These are phyloP conservation scores for Epichloe gansuensis DNA, from an alignment of 2,329 filamentous ascomycete genomes.

Conservation along the genomic window DNA sequence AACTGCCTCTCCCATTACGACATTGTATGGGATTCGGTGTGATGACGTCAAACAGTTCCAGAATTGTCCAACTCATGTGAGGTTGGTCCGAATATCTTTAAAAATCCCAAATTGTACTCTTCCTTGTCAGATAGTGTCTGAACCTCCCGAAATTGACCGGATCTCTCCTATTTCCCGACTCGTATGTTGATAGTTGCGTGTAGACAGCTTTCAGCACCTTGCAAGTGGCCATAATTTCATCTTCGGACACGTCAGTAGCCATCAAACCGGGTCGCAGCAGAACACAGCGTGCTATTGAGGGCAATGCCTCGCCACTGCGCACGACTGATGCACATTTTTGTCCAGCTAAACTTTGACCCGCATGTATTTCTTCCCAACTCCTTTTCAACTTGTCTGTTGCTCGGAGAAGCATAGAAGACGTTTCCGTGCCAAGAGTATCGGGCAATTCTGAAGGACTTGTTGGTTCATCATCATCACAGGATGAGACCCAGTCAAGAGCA, in stretches of 20 bases:
- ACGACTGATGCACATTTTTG: not conserved
- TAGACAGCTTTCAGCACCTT: not conserved
- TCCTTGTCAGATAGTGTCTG: not conserved
- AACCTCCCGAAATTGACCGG: not conserved
- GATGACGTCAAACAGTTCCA: conserved; percentile 4
- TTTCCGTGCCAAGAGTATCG: not conserved
- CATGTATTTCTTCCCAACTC: not conserved
- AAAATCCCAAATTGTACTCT: conserved; percentile 6
- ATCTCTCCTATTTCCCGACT: not conserved
- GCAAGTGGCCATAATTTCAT: not conserved
- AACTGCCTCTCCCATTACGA: not conserved
- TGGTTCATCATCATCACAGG: conserved; percentile 39
- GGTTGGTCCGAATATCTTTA: conserved; percentile 4
- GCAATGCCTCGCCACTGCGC: not conserved
- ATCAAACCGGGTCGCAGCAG: not conserved
- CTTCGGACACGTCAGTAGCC: not conserved
- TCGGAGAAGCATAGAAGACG: not conserved
- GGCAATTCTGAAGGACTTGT: not conserved
- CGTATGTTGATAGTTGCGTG: not conserved
- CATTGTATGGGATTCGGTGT: not conserved
- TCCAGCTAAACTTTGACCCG: not conserved
- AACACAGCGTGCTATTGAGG: not conserved
- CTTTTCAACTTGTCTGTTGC: conserved; percentile 1
- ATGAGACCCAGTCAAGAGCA: conserved; percentile 45
- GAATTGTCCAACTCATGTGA: conserved; percentile 4